Conservation (phyloP, 2,329 filamentous ascomycete genomes). For the Corinectria fuckeliana region DNA sequence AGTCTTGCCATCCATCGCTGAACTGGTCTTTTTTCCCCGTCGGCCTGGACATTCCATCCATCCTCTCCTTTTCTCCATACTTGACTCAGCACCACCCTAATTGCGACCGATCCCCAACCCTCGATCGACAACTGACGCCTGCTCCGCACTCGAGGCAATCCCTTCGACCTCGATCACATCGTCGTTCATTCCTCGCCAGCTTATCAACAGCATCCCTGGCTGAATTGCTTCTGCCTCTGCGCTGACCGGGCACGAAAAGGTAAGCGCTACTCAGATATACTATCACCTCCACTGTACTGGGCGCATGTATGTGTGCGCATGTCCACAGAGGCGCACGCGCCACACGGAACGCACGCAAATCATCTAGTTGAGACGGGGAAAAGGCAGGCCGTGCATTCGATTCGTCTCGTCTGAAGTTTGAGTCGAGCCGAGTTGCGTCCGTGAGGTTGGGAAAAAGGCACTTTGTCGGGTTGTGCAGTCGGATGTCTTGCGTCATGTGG, state of each 20-base stretch:
- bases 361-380: slow-evolving; percentile 8
- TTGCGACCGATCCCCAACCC: slow-evolving; percentile 4
- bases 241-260: slow-evolving; percentile 4
- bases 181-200: background rate
- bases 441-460: background rate
- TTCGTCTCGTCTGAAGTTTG: slow-evolving; percentile 2
- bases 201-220: background rate
- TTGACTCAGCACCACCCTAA: slow-evolving; percentile 9
- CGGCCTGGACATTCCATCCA: slow-evolving; percentile 11
- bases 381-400: background rate
- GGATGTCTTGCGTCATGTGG: background rate
- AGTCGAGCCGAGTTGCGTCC: background rate
- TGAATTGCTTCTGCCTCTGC: background rate
- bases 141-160: background rate
- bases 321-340: background rate
- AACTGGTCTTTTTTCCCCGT: background rate
- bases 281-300: background rate
- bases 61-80: slow-evolving; percentile 10
- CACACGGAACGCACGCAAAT: background rate
- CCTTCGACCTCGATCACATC: slow-evolving; percentile 3
- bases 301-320: background rate
- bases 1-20: background rate
- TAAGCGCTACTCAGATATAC: slow-evolving; percentile 18
- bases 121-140: slow-evolving; percentile 8
- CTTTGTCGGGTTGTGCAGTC: too few species aligned